Base-by-base conservation (phyloP, 2,329 filamentous ascomycete genomes). In the Stachybotrys echinatus region DNA sequence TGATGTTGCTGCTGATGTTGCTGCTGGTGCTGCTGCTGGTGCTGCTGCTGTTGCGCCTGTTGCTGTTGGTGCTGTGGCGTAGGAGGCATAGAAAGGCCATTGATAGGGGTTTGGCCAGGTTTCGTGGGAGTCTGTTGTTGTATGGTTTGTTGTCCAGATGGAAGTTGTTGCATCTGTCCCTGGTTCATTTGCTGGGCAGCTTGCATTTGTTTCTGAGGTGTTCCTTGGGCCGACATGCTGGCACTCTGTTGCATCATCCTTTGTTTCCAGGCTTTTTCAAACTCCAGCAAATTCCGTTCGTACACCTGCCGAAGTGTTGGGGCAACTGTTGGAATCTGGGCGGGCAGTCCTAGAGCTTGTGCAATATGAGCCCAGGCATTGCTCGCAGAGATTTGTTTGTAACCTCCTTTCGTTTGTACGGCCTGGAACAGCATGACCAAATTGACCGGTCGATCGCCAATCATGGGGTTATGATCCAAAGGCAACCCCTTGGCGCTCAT, bases 341-440 rank as follows among this genome's bases (percentile, higher is more conserved):
- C 75, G 0, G 79, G 79, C 45, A 89, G 81, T 5, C 80, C 77
- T 45, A 91, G 65, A 23, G 78, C 72, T 50, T 83, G 80, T 1
- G 89, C 85, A 49, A 96, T 75, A 46, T 83, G 79, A 2, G 76
- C 74, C 94, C 94, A 97, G 50, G 78, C 76, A 55, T 89, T 88
- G 21, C 75, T 74, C 21, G 80, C 77, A 0, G 83, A 85, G 3
- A 95, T 83, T 52, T 79, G 82, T 58, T 87, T 88, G 50, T 87
- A 94, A 5, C 91, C 91, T 21, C 88, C 89, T 59, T 88, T 92
- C 57, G 85, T 80, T 43, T 71, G 67, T 2, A 96, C 88, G 0
- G 82, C 75, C 53, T 86, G 82, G 65, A 95, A 97, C 3, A 97
- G 74, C 53, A 85, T 80, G 61, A 89, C 81, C 12, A 96, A 70